Base-by-base conservation (phyloP, 176 grass and related monocot genomes). In the Cocos nucifera region DNA sequence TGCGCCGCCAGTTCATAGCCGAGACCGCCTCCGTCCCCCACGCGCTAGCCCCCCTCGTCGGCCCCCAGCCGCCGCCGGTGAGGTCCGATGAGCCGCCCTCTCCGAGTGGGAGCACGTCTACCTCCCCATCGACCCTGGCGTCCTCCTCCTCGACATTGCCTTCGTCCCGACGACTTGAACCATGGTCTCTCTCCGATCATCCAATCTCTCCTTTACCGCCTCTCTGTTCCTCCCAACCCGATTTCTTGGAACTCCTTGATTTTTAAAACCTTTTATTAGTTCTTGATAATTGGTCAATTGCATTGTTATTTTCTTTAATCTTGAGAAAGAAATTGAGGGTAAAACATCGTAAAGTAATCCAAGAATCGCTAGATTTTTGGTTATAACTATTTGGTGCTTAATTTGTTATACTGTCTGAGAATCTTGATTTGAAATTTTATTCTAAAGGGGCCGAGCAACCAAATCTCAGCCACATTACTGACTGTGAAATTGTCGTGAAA, bases 101-200 rank as follows among this genome's bases (percentile, higher is more conserved):
- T 82, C 87, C 0, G 87, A 97, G 59, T 97, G 93, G 93, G 93
- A 91, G 76, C 86, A 87, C 32, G 66, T 97, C 52, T 70, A 63
- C 15, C 81, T 97, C 17, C 84, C 87, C 8, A 83, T 91, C 63
- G 87, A 97, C 72, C 73, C 84, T 0, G 93, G 93, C 62, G 93
- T 97, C 17, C 87, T 97, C 14, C 85, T 97, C 29, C 93, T 97
- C 69, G 93, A 97, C 81, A 83, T 97, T 75, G 87, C 84, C 50
- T 97, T 97, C 75, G 93, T 97, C 54, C 93, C 51, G 93, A 91
- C 52, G 87, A 97, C 49, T 72, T 80, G 3, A 73, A 76, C 61
- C 93, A 91, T 62, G 87, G 93, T 89, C 72, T 22, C 3, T 7
- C 2, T 16, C 24, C 62, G 9, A 58, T 1, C 15, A 2, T 50